Evolutionary conservation across 2,329 filamentous ascomycete species (phyloP), one percentile per base, ranked within the genome.

Genomic region (Penicillium sp.): DNA sequence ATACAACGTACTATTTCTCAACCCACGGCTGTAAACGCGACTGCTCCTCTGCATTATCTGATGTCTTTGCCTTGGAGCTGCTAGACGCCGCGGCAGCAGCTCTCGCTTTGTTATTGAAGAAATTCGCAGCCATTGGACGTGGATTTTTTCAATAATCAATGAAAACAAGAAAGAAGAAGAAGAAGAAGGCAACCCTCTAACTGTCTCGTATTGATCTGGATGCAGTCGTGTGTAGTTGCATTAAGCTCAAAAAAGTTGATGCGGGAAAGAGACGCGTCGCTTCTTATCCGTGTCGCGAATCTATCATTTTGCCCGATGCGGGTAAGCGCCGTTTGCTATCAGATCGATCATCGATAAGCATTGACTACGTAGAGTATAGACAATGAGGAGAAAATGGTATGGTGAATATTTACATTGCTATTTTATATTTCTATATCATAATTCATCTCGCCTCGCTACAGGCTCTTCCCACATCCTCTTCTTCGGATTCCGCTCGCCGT

Each of bases 41-140:
- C 28, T 79, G 79, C 59, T 89, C 84, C 68, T 83, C 87, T 67
- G 79, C 81, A 58, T 78, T 74, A 30, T 77, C 82, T 62, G 86
- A 81, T 55, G 80, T 74, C 74, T 93, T 96, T 53, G 81, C 81
- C 46, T 87, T 84, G 20, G 82, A 74, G 58, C 81, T 81, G 71
- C 84, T 88, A 42, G 83, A 78, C 1, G 79, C 81, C 11, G 86
- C 89, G 54, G 88, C 80, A 80, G 56, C 56, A 61, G 85, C 82
- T 47, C 93, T 86, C 54, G 93, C 93, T 76, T 96, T 96, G 67
- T 97, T 82, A 72, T 96, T 93, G 76, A 99, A 99, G 75, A 99
- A 99, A 70, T 84, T 92, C 50, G 91, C 85, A 89, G 97, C 71
- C 74, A 76, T 76, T 11, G 24, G 26, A 45, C 42, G 16, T 49